Base-by-base conservation (phyloP, 768 basidiomycete genomes). In the Candolleomyces aberdarensis region DNA sequence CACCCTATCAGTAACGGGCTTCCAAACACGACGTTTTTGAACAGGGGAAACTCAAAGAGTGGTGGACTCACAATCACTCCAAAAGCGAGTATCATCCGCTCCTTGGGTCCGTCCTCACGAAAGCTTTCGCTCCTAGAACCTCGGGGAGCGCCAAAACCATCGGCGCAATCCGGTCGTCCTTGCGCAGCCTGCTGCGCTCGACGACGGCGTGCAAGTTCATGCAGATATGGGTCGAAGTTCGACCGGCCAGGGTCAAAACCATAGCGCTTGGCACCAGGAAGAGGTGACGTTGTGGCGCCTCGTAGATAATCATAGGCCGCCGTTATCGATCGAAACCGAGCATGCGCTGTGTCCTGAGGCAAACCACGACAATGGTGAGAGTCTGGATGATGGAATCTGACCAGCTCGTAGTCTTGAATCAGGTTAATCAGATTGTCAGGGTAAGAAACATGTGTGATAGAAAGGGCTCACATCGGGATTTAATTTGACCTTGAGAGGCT, bases 341-440 rank as follows among this genome's bases (percentile, higher is more conserved):
- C 74, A 60, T 86, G 87, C 8, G 84, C 80, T 52, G 80, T 70
- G 44, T 73, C 67, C 6, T 82, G 68, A 0, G 82, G 69, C 19
- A 85, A 61, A 19, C 65, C 58, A 6, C 77, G 78, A 29, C 78
- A 76, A 10, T 74, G 69, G 3, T 77, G 73, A 3, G 85, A 83
- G 69, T 92, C 90, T 3, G 91, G 90, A 66, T 92, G 91, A 67
- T 91, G 83, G 10, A 77, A 69, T 49, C 86, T 84, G 43, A 88
- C 89, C 44, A 92, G 81, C 32, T 91, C 89, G 65, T 86, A 91
- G 70, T 91, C 90, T 90, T 62, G 9, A 58, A 29, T 19, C 14
- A 22, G 40, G 31, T 39, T 22, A 41, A 44, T 43, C 39, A 32
- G n/a, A 26, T 19, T 26, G 8, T 26, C 22, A 2, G 47, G 31